phyloP scores from a whole-genome alignment of 108 stramenopile genomes.

The Conticribra weissflogii region DNA sequence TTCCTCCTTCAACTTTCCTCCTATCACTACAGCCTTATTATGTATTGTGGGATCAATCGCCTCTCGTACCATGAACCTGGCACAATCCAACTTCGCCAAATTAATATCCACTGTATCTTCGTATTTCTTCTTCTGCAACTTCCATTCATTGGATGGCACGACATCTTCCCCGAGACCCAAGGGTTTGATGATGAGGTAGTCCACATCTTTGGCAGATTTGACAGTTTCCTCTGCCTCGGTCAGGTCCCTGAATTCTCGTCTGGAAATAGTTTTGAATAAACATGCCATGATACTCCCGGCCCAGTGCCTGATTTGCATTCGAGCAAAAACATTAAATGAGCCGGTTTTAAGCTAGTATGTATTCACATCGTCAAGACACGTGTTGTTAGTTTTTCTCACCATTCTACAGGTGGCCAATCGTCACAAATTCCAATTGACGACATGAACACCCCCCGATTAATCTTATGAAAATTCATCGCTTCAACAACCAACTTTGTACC shows the following conservation, averaged over 20 bases:
- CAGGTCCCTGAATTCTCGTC: conserved; percentile 50
- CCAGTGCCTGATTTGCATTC: not conserved
- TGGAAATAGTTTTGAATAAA: conserved; percentile 42
- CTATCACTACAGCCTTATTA: conserved; percentile 50
- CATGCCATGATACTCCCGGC: conserved; percentile 38
- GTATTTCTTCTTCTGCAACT: conserved; percentile 50
- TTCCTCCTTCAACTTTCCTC: conserved; percentile 4
- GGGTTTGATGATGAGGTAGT: conserved; percentile 60
- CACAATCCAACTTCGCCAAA: conserved; percentile 62
- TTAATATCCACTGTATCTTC: conserved; percentile 39
- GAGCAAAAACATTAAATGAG: not conserved
- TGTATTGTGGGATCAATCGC: conserved; percentile 52
- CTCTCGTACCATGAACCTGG: conserved; percentile 56
- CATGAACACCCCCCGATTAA: conserved; percentile 45
- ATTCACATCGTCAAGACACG: too few species aligned
- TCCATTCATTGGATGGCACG: conserved; percentile 30
- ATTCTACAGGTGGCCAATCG: conserved; percentile 63
- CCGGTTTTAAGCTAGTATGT: not conserved
- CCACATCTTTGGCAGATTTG: conserved; percentile 13
- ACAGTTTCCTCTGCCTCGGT: conserved; percentile 26
- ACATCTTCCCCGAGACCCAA: conserved; percentile 53
- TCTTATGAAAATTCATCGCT: conserved; percentile 45
- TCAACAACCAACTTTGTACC: conserved; percentile 52
- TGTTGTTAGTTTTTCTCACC: too few species aligned
- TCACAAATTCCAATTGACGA: conserved; percentile 53